Base-by-base conservation (phyloP, 139 green algal genomes). In the Asterochloris erici region DNA sequence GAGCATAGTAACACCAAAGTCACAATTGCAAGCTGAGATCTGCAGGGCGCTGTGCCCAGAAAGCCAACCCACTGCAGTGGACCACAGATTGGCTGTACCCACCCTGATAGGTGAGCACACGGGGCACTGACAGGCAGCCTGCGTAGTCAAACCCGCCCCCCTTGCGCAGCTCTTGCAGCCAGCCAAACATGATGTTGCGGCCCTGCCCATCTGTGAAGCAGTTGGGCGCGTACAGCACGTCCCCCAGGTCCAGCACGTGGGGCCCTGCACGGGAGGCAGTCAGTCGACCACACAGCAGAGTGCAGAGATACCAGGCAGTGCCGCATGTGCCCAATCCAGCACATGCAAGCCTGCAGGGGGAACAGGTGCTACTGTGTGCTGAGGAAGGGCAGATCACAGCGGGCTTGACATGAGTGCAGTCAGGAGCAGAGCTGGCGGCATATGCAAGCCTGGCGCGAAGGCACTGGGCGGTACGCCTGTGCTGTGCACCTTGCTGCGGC, bases 171-270 rank as follows among this genome's bases (percentile, higher is more conserved):
- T 89, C 85, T 38, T 89, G 86, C 69, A 89, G 63, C 86, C 86
- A 89, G 64, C 23, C 83, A 62, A 83, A 63, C 83, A 87, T 80
- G 26, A 89, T 73, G 17, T 28, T 74, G 68, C 86, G 80, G 10
- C 80, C 83, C 14, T 74, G 4, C 15, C 9, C 47, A 38, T 79
- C 78, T 62, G 26, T 23, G 23, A 84, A 82, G 64, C 28, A 75
- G 28, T 81, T 89, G 63, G 88, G 86, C 66, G 83, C 86, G 54
- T 87, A 87, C 66, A 87, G 81, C 27, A 82, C 60, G 68, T 87
- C 80, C 16, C 86, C 86, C 77, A 87, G 61, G 54, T 87, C 86
- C 71, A 89, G 83, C 79, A 81, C 27, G 27, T 79, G 62, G 0
- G 86, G 85, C 23, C 84, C 84, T 87, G 79, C 77, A 79, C 0